These are phyloP conservation scores for Eleusine indica DNA, from an alignment of 176 grass and related monocot genomes.

Conservation along the genomic window DNA sequence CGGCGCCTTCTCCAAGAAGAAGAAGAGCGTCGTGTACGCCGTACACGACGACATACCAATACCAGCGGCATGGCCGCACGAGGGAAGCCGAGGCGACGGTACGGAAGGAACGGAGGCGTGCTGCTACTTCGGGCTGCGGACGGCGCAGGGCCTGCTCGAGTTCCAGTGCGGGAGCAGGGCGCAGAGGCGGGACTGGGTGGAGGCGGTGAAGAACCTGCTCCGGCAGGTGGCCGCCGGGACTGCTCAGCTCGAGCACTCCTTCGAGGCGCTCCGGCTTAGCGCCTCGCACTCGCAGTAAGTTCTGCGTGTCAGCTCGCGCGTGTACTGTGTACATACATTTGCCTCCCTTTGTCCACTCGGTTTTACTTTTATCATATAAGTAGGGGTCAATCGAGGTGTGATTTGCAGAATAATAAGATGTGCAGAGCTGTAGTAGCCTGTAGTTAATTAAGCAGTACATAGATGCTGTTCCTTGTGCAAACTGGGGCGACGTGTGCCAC, in stretches of 20 bases:
- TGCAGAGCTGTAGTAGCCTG: background rate
- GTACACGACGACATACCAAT: conserved; percentile 49
- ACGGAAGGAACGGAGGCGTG: background rate
- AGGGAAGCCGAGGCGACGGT: background rate
- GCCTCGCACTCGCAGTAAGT: background rate
- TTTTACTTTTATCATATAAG: conserved; percentile 9
- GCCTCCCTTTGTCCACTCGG: background rate
- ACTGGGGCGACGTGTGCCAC: too few relatives aligned
- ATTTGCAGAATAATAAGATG: conserved; percentile 25
- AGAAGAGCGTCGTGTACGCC: conserved; percentile 59
- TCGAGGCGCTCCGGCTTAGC: conserved; percentile 47
- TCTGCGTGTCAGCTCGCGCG: background rate
- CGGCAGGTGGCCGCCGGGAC: conserved; percentile 54
- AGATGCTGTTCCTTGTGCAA: background rate
- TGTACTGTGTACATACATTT: background rate
- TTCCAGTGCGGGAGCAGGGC: conserved; percentile 50
- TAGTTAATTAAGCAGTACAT: background rate
- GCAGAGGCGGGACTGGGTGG: conserved; percentile 54
- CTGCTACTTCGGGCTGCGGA: conserved; percentile 48
- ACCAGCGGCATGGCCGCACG: conserved; percentile 38
- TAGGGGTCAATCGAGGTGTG: background rate
- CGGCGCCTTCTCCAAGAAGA: conserved; percentile 69
- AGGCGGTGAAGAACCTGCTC: conserved; percentile 58
- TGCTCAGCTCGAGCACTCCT: conserved; percentile 56
- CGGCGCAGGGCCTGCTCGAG: conserved; percentile 54